These are phyloP conservation scores for Ganoderma meredithae DNA, from an alignment of 1,284 basidiomycete species.

Conservation along the genomic window DNA sequence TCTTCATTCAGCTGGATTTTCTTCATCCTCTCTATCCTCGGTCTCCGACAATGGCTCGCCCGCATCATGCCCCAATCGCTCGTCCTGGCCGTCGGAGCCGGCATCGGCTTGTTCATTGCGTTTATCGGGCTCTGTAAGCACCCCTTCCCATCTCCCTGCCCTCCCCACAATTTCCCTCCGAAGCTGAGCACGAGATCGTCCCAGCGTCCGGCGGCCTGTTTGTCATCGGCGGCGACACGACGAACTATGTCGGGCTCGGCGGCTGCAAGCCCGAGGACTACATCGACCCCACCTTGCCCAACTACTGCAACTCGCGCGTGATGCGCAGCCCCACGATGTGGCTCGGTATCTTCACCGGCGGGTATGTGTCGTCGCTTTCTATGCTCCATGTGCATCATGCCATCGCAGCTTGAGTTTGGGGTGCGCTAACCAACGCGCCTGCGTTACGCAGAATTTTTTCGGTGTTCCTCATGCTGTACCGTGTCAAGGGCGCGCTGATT, in stretches of 20 bases:
- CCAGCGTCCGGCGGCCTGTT: slow-evolving; percentile 71
- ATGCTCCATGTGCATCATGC: not conserved
- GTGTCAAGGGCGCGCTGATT: slow-evolving; percentile 85
- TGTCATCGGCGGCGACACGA: slow-evolving; percentile 79
- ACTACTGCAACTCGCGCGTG: slow-evolving; percentile 75
- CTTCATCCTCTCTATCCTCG: slow-evolving; percentile 82
- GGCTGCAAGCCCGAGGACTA: slow-evolving; percentile 70
- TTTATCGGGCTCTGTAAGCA: slow-evolving; percentile 71
- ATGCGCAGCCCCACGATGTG: slow-evolving; percentile 83
- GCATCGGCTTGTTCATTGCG: slow-evolving; percentile 89
- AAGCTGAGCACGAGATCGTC: not conserved
- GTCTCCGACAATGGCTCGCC: slow-evolving; percentile 90
- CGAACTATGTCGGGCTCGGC: slow-evolving; percentile 82
- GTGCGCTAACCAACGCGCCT: not conserved
- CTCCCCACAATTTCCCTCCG: slow-evolving; percentile 2
- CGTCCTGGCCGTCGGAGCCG: slow-evolving; percentile 84
- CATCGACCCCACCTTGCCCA: slow-evolving; percentile 48
- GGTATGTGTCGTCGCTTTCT: slow-evolving; percentile 51
- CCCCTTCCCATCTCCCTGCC: slow-evolving; percentile 12
- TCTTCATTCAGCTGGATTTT: slow-evolving; percentile 76
- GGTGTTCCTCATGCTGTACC: slow-evolving; percentile 84
- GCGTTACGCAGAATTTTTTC: slow-evolving; percentile 67
- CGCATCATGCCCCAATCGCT: slow-evolving; percentile 90
- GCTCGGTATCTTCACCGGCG: slow-evolving; percentile 90
- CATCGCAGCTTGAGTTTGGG: not conserved